Conservation (phyloP, 2,329 filamentous ascomycete species). For the Epichloe aotearoae region DNA sequence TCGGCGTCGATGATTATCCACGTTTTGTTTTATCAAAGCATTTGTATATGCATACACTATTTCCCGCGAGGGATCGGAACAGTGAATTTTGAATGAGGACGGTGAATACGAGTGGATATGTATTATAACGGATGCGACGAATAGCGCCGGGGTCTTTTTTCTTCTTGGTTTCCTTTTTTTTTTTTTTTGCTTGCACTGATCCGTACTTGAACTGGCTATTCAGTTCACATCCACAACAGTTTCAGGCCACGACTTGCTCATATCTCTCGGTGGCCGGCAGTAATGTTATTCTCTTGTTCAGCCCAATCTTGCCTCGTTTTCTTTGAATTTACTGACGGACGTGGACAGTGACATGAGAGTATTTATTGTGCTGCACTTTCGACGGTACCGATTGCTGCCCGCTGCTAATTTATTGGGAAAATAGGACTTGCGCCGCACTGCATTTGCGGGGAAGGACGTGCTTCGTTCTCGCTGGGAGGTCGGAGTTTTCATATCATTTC, state of each 20-base stretch:
- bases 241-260: background rate
- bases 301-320: background rate
- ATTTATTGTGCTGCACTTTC: background rate
- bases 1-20: background rate
- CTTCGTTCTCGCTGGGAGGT: background rate
- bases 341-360: slow-evolving; percentile 15
- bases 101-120: background rate
- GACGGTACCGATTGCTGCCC: too few species aligned
- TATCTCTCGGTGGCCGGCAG: background rate
- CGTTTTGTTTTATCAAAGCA: background rate
- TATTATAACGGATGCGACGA: slow-evolving; percentile 7
- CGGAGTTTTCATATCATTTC: too few species aligned
- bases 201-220: background rate
- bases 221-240: background rate
- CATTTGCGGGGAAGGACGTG: background rate
- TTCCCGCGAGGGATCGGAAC: slow-evolving; percentile 2
- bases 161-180: background rate
- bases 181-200: too few species aligned
- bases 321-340: slow-evolving; percentile 16
- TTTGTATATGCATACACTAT: background rate
- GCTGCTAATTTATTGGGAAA: too few species aligned
- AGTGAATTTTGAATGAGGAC: background rate
- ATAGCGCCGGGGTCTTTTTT: background rate
- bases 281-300: background rate
- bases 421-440: background rate